Percentiles rank a stretch among this genome's conserved stretches.
phyloP scores from a whole-genome alignment of 2,329 filamentous ascomycete genomes.

The Colletotrichum sp. region DNA sequence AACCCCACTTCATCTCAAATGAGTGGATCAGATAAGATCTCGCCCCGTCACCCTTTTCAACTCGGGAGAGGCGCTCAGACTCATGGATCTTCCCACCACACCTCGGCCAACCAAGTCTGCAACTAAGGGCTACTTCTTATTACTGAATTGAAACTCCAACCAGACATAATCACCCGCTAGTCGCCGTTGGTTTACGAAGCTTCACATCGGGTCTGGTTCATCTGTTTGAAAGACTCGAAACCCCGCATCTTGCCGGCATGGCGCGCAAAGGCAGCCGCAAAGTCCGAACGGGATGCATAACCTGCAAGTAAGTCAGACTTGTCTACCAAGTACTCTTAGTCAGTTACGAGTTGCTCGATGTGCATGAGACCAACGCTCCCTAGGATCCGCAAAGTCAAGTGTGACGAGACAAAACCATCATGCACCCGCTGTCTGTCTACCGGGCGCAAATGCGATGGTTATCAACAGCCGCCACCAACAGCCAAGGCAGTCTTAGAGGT shows the following conservation, averaged over 20 bases:
- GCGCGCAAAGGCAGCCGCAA: conserved; percentile 49
- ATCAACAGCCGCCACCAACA: conserved; percentile 33
- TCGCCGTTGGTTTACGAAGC: not conserved
- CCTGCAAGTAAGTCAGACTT: conserved; percentile 53
- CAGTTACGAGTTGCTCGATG: not conserved
- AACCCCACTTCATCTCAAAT: not conserved
- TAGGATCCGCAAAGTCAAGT: conserved; percentile 62
- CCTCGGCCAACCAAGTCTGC: not conserved
- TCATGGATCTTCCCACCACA: not conserved
- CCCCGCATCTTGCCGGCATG: not conserved
- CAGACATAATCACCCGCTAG: not conserved
- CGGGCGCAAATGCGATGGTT: conserved; percentile 64
- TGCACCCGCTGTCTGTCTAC: conserved; percentile 60
- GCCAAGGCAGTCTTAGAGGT: conserved; percentile 22
- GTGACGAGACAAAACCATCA: conserved; percentile 59
- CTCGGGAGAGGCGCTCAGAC: not conserved
- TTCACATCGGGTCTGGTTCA: not conserved
- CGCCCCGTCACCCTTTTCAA: not conserved
- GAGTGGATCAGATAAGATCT: conserved; percentile 3
- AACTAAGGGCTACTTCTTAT: not conserved
- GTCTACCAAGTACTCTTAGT: not conserved
- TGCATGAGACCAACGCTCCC: not conserved
- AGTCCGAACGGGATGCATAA: conserved; percentile 56
- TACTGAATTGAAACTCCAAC: not conserved
- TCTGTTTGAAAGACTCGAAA: not conserved